Conservation (phyloP, 805 yeast species). For the Pichia sporocuriosa region DNA sequence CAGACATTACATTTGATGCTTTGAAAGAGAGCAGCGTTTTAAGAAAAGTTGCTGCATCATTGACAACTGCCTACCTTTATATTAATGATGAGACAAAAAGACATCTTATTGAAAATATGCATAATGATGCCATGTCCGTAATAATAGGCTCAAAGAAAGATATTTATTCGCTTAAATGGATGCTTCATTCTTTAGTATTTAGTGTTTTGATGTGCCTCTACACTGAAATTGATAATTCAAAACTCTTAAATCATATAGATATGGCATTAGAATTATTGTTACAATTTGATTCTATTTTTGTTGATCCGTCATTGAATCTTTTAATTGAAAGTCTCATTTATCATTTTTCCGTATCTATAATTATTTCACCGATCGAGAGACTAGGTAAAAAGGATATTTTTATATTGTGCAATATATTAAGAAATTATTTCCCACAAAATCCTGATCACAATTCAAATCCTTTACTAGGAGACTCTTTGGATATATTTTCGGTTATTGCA, state of each 20-base stretch:
- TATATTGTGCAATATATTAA: neutral
- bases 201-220: neutral
- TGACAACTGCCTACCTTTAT: neutral
- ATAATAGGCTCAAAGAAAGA: too few species aligned
- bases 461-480: neutral
- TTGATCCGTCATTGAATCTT: neutral
- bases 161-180: neutral
- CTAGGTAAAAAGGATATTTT: neutral
- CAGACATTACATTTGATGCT: neutral
- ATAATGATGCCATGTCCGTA: neutral
- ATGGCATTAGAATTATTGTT: neutral
- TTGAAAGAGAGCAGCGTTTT: neutral
- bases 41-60: neutral
- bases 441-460: neutral
- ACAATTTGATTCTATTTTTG: neutral
- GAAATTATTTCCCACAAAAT: neutral
- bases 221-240: neutral
- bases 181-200: neutral
- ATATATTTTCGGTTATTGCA: neutral
- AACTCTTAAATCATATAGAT: neutral
- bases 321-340: slow-evolving; percentile 3
- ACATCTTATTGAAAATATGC: neutral
- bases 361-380: neutral
- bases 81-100: neutral
- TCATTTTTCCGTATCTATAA: slow-evolving; percentile 1